Percentiles rank a stretch among this genome's conserved stretches.
phyloP scores from a whole-genome alignment of 2,329 filamentous ascomycete species.

The Chrysoporthe puriensis region DNA sequence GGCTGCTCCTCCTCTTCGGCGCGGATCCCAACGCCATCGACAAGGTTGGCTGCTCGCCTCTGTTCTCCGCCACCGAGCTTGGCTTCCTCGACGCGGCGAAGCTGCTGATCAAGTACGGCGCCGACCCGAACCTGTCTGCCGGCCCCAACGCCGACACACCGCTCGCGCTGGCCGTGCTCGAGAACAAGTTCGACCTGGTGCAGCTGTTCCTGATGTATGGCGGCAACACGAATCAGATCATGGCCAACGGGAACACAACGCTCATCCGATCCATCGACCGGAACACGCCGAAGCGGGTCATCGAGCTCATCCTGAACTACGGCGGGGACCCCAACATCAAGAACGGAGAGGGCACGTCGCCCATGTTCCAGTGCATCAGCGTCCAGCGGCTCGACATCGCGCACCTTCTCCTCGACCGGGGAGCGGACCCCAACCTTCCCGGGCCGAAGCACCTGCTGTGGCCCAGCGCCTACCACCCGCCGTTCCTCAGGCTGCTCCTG shows the following conservation, averaged over 20 bases:
- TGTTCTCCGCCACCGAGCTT: conserved; percentile 55
- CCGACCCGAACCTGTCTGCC: conserved; percentile 37
- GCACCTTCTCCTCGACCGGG: conserved; percentile 52
- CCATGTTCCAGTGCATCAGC: conserved; percentile 65
- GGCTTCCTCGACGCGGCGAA: conserved; percentile 60
- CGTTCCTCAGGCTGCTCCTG: conserved; percentile 62
- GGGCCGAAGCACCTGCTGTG: conserved; percentile 71
- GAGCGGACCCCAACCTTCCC: conserved; percentile 69
- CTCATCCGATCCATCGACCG: conserved; percentile 65
- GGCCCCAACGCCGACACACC: conserved; percentile 59
- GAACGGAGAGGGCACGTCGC: conserved; percentile 64
- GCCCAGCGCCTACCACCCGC: conserved; percentile 63
- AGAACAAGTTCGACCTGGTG: conserved; percentile 59
- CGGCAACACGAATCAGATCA: conserved; percentile 58
- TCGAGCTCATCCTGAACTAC: conserved; percentile 64
- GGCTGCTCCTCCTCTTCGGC: conserved; percentile 60
- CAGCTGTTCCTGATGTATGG: conserved; percentile 66
- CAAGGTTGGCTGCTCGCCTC: conserved; percentile 53
- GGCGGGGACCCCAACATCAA: conserved; percentile 62
- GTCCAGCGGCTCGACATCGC: conserved; percentile 60
- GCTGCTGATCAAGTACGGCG: conserved; percentile 66
- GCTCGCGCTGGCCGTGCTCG: conserved; percentile 52
- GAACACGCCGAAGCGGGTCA: conserved; percentile 55
- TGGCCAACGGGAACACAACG: conserved; percentile 61
- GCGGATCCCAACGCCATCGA: conserved; percentile 59